Evolutionary conservation across 495 filamentous ascomycete species (phyloP).

Genomic region (Haplographium delicatum): DNA sequence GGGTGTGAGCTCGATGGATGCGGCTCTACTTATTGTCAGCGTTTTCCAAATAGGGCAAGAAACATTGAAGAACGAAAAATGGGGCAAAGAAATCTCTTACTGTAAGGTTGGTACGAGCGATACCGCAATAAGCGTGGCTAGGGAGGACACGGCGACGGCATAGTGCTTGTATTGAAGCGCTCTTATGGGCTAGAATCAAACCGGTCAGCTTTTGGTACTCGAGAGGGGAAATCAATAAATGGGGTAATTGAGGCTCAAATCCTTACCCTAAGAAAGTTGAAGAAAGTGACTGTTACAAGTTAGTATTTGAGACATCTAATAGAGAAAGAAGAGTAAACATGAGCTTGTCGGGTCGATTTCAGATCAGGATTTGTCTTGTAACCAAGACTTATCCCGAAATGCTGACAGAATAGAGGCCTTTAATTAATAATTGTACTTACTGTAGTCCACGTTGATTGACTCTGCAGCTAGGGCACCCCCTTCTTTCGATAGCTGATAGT

Average conservation of each 20-base stretch:
- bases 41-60: too few relatives aligned
- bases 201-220: not conserved
- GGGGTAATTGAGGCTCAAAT: too few relatives aligned
- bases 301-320: too few relatives aligned
- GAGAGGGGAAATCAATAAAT: not conserved
- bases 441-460: constrained; percentile 68
- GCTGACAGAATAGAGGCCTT: too few relatives aligned
- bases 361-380: too few relatives aligned
- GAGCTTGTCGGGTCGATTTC: too few relatives aligned
- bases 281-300: constrained; percentile 6
- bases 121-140: constrained; percentile 57
- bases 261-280: constrained; percentile 2
- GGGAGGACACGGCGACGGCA: constrained; percentile 57
- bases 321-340: too few relatives aligned
- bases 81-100: too few relatives aligned
- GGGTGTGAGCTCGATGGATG: constrained; percentile 47
- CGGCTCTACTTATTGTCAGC: not conserved
- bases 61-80: too few relatives aligned
- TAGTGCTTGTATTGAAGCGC: constrained; percentile 57
- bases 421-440: constrained; percentile 37
- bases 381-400: too few relatives aligned
- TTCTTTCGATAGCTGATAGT: constrained; percentile 64
- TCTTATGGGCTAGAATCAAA: constrained; percentile 44
- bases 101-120: constrained; percentile 32
- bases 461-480: constrained; percentile 59